Evolutionary conservation across 345 rosid species (phyloP).

Genomic region (Dipteronia sinensis): DNA sequence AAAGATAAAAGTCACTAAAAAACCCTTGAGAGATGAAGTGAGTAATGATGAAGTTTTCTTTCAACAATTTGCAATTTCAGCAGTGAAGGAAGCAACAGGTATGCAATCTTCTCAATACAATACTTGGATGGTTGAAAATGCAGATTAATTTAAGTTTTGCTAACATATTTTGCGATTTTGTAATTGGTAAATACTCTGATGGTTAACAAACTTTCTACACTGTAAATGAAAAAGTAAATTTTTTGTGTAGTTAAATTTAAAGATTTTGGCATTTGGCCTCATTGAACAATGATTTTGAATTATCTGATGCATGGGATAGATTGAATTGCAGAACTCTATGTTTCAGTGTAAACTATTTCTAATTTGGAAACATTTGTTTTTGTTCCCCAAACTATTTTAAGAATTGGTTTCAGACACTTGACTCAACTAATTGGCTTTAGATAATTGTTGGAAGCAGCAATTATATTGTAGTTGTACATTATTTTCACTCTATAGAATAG

Average conservation of each 20-base stretch:
- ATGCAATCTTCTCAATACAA: slow-evolving; percentile 3
- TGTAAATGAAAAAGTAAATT: not conserved
- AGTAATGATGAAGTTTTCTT: slow-evolving; percentile 38
- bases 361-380: not conserved
- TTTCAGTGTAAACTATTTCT: not conserved
- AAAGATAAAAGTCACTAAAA: slow-evolving; percentile 39
- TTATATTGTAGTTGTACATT: too few relatives aligned
- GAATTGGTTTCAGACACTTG: not conserved
- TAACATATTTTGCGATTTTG: not conserved
- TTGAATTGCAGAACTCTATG: not conserved
- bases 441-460: not conserved
- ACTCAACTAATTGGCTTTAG: not conserved
- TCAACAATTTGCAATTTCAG: slow-evolving; percentile 58
- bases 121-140: not conserved
- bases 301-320: not conserved
- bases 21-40: slow-evolving; percentile 26
- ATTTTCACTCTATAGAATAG: too few relatives aligned
- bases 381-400: not conserved
- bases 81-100: slow-evolving; percentile 64
- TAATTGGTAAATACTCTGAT: not conserved
- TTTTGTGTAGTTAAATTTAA: not conserved
- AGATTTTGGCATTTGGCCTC: not conserved
- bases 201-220: not conserved
- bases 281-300: not conserved
- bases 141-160: not conserved